Percentiles rank a stretch among this genome's conserved stretches.
Evolutionary conservation across 345 rosid genomes (phyloP).

Genomic region (Brassica cretica): DNA sequence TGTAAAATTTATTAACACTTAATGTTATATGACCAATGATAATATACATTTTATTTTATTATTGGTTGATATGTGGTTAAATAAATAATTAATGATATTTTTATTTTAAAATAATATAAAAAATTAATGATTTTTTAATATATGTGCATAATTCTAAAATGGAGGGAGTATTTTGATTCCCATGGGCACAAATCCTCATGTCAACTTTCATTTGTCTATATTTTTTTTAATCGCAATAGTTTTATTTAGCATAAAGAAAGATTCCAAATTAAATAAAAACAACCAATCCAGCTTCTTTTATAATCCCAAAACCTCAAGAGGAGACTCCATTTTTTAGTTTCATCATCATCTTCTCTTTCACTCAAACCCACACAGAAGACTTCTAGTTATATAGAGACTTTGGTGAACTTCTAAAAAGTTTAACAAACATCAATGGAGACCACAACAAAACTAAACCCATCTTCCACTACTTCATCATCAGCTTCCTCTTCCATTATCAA

Average conservation of each 20-base stretch:
- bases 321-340: constrained; percentile 18
- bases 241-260: constrained; percentile 30
- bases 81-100: no score
- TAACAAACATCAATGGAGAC: constrained; percentile 53
- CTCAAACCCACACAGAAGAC: constrained; percentile 31
- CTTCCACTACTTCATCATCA: constrained; percentile 39
- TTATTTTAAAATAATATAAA: no score
- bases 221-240: background rate
- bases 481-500: constrained; percentile 35
- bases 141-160: no score
- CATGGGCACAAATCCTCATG: constrained; percentile 39
- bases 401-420: constrained; percentile 45
- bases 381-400: background rate
- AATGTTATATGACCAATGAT: no score
- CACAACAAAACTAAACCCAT: constrained; percentile 49
- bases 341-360: constrained; percentile 28
- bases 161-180: constrained; percentile 32
- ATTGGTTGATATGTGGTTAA: no score
- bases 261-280: constrained; percentile 29
- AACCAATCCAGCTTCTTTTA: constrained; percentile 38
- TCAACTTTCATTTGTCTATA: constrained; percentile 33
- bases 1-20: no score
- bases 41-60: no score
- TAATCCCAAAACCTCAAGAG: constrained; percentile 42
- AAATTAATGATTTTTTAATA: no score